Evolutionary conservation across 139 green algal species (phyloP).

Genomic region (Desmodesmus armatus): DNA sequence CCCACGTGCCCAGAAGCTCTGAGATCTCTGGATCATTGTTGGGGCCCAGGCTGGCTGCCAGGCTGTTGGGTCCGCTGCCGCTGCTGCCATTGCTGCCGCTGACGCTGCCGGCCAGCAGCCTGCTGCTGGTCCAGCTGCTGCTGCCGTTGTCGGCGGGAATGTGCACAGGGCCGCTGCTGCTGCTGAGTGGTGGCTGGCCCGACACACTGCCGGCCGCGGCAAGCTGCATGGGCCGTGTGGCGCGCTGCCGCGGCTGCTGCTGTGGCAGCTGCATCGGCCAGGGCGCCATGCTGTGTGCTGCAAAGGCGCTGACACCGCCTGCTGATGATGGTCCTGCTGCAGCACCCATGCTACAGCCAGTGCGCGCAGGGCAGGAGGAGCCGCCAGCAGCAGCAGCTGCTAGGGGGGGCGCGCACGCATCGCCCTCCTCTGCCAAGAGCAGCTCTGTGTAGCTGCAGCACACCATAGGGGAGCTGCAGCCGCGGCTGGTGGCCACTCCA

Average conservation of each 20-base stretch:
- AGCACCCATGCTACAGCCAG: not conserved
- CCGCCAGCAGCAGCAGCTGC: not conserved
- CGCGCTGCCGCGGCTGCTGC: not conserved
- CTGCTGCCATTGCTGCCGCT: not conserved
- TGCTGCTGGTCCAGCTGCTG: slow-evolving; percentile 13
- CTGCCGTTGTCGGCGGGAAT: not conserved
- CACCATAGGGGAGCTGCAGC: not conserved
- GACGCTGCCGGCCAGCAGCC: not conserved
- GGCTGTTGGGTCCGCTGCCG: not conserved
- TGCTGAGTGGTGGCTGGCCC: not conserved
- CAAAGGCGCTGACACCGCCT: not conserved
- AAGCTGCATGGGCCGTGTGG: not conserved
- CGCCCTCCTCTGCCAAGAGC: not conserved
- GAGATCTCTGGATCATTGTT: too few relatives aligned
- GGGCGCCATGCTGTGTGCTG: not conserved
- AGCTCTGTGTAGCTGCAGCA: not conserved
- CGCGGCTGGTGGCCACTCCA: not conserved
- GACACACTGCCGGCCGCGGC: not conserved
- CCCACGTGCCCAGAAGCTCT: too few relatives aligned
- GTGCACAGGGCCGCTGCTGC: not conserved
- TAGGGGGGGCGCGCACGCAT: not conserved
- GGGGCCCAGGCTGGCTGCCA: not conserved
- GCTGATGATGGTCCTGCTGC: not conserved
- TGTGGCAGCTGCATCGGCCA: slow-evolving; percentile 7
- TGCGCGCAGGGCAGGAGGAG: not conserved